Base-by-base conservation (phyloP, 2,329 filamentous ascomycete species). In the Fusarium sp. region DNA sequence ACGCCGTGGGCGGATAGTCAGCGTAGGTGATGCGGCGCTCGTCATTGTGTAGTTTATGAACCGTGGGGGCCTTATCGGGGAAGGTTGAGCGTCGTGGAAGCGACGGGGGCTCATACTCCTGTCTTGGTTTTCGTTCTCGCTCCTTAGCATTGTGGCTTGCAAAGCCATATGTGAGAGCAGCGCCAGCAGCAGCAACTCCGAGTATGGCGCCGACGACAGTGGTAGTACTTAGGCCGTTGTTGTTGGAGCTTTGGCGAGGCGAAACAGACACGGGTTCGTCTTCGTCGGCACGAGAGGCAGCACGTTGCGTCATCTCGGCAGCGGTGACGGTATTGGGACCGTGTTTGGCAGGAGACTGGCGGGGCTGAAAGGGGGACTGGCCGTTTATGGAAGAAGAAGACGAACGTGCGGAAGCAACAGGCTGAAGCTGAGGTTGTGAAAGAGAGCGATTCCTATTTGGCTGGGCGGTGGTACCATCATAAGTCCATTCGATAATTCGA, bases 141-240 rank as follows among this genome's bases (percentile, higher is more conserved):
- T 79, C 76, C 36, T 72, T 77, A n/a, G 73, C 76, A 72, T 90
- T 87, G 84, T 72, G 75, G 24, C 70, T 78, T 72, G 90, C 87
- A 84, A 94, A 91, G 28, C 90, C 91, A 82, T 96, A 97, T 15
- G 93, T 86, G 28, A 89, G 70, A n/a, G 85, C 85, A 30, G 85
- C 85, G 20, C 84, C 92, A 24, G 93, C 93, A n/a, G 93, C 94
- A 22, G 93, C 94, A 38, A 93, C 93, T 48, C 94, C 94, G 55
- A 97, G 87, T 17, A 97, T 85, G 13, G 93, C 92, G 13, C 94
- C 93, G 51, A 96, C 87, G 47, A 95, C 87, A 26, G 90, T 89
- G 74, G 91, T 91, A 45, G 89, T 86, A 56, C 85, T 87, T 44
- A 89, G 83, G 9, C 88, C 84, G 64, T 77, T 80, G 24, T 82